These are phyloP conservation scores for Clavispora asparagi DNA, from an alignment of 805 yeast species.

Conservation along the genomic window DNA sequence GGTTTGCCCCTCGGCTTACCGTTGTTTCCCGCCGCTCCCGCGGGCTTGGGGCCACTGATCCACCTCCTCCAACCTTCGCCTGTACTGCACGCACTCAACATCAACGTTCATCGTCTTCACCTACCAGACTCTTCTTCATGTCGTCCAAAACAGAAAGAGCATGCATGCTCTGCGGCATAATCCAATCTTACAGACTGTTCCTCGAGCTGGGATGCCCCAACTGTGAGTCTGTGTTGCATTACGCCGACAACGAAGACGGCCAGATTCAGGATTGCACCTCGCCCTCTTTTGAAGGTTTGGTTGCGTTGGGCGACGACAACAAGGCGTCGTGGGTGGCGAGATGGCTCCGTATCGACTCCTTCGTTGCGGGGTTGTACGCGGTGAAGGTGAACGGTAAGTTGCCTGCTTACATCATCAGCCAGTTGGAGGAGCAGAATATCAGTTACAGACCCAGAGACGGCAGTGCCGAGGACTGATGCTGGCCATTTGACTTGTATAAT, in stretches of 20 bases:
- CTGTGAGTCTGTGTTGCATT: conserved; percentile 84
- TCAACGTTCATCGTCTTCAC: neutral
- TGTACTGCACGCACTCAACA: neutral
- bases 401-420: conserved; percentile 78
- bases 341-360: conserved; percentile 89
- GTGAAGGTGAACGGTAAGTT: conserved; percentile 88
- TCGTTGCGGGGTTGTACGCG: conserved; percentile 87
- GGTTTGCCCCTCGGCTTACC: too few relatives aligned
- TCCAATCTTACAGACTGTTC: conserved; percentile 70
- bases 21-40: too few relatives aligned
- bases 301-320: conserved; percentile 78
- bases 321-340: conserved; percentile 91
- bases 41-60: too few relatives aligned
- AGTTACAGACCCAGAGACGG: conserved; percentile 96
- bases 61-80: neutral
- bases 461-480: conserved; percentile 55
- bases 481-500: conserved; percentile 1
- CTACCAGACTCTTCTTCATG: conserved; percentile 19
- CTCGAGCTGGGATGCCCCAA: conserved; percentile 90
- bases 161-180: conserved; percentile 93
- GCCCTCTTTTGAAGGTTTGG: conserved; percentile 92
- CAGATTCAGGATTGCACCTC: conserved; percentile 89
- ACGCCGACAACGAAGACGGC: conserved; percentile 72
- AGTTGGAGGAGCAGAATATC: conserved; percentile 67
- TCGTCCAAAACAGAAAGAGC: conserved; percentile 79